Evolutionary conservation across 1,284 basidiomycete species (phyloP), one percentile per base, ranked within the genome.

Genomic region (Heliocybe sulcata): DNA sequence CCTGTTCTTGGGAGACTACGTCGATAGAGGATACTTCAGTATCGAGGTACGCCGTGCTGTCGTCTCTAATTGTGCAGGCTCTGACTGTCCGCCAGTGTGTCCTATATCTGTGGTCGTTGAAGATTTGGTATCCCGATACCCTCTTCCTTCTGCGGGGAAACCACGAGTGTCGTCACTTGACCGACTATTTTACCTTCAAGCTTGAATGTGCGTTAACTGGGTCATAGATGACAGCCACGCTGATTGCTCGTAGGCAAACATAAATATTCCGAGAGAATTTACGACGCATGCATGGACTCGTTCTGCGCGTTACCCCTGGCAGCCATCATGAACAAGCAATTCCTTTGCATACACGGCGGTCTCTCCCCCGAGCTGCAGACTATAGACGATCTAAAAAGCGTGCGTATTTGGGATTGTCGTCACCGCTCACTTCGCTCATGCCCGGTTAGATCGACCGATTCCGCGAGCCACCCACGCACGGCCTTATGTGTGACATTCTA

Each of bases 271-370:
- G 92, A 94, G 63, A 81, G 83, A 23, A 81, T 95, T 55, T 95
- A 94, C 69, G 90, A 95, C 60, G 90, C 89, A 25, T 92, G 89
- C 76, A 94, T 93, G 87, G 90, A 94, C 53, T 91, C 91, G 0
- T 97, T 97, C 76, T 96, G 94, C 70, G 83, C 90, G 2, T 77
- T 97, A 1, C 94, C 94, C 1, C 81, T 97, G 1, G 94, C 94
- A 0, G 94, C 94, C 16, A 74, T 97, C 67, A 95, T 97, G 92
- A 97, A 97, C 80, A 96, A 96, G 72, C 94, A 97, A 70, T 97
- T 97, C 73, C 76, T 97, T 58, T 97, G 94, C 71, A 94, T 97
- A 57, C 94, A 97, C 63, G 94, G 94, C 54, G 94, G 94, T 42
- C 79, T 97, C 26, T 93, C 90, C 0, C 94, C 94, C 0, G 94